phyloP scores from a whole-genome alignment of 2,329 filamentous ascomycete genomes.

The Phaeosphaeria sp. region DNA sequence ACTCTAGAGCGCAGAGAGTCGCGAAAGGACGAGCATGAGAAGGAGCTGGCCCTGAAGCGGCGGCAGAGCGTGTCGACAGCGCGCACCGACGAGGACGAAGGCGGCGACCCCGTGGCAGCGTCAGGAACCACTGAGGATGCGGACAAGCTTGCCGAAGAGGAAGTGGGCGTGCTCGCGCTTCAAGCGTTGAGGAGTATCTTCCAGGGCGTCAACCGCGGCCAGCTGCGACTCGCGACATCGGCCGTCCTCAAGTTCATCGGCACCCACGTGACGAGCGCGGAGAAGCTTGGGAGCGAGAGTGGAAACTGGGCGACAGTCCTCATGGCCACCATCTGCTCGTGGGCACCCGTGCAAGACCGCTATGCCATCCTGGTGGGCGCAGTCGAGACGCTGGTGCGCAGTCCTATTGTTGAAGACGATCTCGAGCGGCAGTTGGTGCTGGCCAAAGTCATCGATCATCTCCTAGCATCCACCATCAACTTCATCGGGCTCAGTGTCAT shows the following conservation, averaged over 20 bases:
- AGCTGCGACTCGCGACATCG: slow-evolving; percentile 78
- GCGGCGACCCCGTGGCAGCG: slow-evolving; percentile 71
- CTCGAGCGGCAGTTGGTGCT: slow-evolving; percentile 77
- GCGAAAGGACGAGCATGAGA: slow-evolving; percentile 71
- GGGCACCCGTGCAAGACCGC: slow-evolving; percentile 93
- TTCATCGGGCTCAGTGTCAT: slow-evolving; percentile 95
- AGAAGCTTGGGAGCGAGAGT: slow-evolving; percentile 49
- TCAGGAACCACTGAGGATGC: slow-evolving; percentile 84
- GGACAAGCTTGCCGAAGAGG: slow-evolving; percentile 87
- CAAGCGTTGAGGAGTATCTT: slow-evolving; percentile 89
- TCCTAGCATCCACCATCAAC: slow-evolving; percentile 88
- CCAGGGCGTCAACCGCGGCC: slow-evolving; percentile 78
- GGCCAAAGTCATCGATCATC: slow-evolving; percentile 78
- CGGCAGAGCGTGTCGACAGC: slow-evolving; percentile 83
- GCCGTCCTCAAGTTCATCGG: slow-evolving; percentile 77
- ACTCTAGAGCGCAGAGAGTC: slow-evolving; percentile 72
- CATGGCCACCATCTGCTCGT: slow-evolving; percentile 79
- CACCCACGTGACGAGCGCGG: slow-evolving; percentile 36
- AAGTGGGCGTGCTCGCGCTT: slow-evolving; percentile 82
- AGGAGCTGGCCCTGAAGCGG: slow-evolving; percentile 68
- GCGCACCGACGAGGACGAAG: slow-evolving; percentile 72
- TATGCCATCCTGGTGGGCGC: slow-evolving; percentile 87
- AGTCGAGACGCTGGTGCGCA: slow-evolving; percentile 76
- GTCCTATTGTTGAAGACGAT: slow-evolving; percentile 72
- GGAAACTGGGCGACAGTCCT: slow-evolving; percentile 82